Base-by-base conservation (phyloP, 805 yeast species). In the Saccharomycopsis malanga region DNA sequence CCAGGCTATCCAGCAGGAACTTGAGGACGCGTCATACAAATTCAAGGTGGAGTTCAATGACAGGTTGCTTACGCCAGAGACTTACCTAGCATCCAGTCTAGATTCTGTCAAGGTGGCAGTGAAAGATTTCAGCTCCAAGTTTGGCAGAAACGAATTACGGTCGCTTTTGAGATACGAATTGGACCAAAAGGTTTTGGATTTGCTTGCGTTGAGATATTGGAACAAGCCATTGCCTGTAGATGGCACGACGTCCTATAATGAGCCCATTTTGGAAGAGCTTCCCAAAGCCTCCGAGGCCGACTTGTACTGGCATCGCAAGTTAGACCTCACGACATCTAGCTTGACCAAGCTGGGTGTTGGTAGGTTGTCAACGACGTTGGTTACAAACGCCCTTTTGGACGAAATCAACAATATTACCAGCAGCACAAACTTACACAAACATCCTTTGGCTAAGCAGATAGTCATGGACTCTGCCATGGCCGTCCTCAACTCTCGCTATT, bases 41-140 rank as follows among this genome's bases (percentile, higher is more conserved):
- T 93, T 87, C 68, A 93, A 93, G 62, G 99, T 93, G 21, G 97
- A 93, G 63, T 93, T 88, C 65, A 93, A 93, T 61, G 99, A 93
- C 64, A 77, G 97, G 45, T 86, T 83, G 30, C 71, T 93, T 53
- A 93, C 99, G 0, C 95, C 98, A 14, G 93, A 88, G 58, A 87
- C 95, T 49, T 93, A 93, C 60, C 72, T 93, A 56, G 95, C 97
- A 20, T 91, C 86, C 59, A 87, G 93, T 47, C 77, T 93, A 29
- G 99, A 93, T 63, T 69, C 84, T 42, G 72, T 94, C 59, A 93
- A 93, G 62, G 71, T 84, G 34, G 82, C 87, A 0, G 81, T 91
- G 50, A 91, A 93, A 61, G 96, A 91, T 53, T 75, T 94, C 55
- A 82, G 89, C 56, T 81, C 80, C 52, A 75, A 76, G 48, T 87